Conservation (phyloP, 2,329 filamentous ascomycete genomes). For the Pyrenophora seminiperda region DNA sequence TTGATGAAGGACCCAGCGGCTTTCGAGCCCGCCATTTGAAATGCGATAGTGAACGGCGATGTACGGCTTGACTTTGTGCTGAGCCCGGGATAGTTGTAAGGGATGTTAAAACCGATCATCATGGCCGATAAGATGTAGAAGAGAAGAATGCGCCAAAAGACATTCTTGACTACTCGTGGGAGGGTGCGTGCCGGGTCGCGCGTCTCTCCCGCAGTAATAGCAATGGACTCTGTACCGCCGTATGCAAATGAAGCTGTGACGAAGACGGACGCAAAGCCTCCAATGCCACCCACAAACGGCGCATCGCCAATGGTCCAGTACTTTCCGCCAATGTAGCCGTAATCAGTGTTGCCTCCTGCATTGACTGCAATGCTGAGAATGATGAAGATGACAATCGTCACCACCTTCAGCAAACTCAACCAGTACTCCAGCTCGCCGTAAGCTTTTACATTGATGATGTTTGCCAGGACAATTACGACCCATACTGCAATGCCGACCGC, state of each 20-base stretch:
- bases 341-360: constrained; percentile 29
- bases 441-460: constrained; percentile 45
- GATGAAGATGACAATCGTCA: constrained; percentile 44
- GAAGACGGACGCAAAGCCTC: constrained; percentile 70
- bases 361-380: constrained; percentile 40
- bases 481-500: constrained; percentile 39
- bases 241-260: constrained; percentile 77
- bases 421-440: constrained; percentile 48
- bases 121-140: constrained; percentile 52
- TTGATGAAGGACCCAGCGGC: constrained; percentile 69
- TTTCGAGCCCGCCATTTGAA: constrained; percentile 64
- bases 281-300: constrained; percentile 35
- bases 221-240: constrained; percentile 75
- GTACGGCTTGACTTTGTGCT: constrained; percentile 47
- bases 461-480: constrained; percentile 41
- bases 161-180: constrained; percentile 86
- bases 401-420: constrained; percentile 43
- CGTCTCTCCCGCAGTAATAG: constrained; percentile 77
- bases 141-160: constrained; percentile 64
- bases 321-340: constrained; percentile 58
- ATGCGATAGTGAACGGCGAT: constrained; percentile 70
- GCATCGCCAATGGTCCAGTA: constrained; percentile 72
- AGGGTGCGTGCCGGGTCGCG: constrained; percentile 80
- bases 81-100: constrained; percentile 45
- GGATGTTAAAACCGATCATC: constrained; percentile 52